Conservation (phyloP, 164 flowering plant species). For the Berberis thunbergii region DNA sequence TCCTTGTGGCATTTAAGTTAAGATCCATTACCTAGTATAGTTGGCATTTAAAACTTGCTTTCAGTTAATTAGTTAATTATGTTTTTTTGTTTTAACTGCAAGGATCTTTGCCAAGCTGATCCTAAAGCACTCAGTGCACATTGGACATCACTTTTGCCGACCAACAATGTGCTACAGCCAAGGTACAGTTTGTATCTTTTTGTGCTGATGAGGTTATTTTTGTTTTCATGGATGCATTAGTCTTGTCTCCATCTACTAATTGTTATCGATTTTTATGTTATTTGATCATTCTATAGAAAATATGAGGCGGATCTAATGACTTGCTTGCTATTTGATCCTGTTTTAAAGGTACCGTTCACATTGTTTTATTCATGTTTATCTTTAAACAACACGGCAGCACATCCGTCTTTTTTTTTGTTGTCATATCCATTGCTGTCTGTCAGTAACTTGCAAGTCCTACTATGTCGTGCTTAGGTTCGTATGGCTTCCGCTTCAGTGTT, state of each 20-base stretch:
- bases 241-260: not conserved
- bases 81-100: constrained; percentile 10
- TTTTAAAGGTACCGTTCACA: constrained; percentile 46
- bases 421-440: not conserved
- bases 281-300: constrained; percentile 42
- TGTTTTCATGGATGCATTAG: not conserved
- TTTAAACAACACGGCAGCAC: not conserved
- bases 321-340: constrained; percentile 87
- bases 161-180: constrained; percentile 64
- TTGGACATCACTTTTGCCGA: constrained; percentile 85
- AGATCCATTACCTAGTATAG: not conserved
- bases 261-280: constrained; percentile 5
- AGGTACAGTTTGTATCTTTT: constrained; percentile 35
- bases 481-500: constrained; percentile 66
- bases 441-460: constrained; percentile 5
- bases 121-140: constrained; percentile 62
- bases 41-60: not conserved
- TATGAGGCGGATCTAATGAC: constrained; percentile 76
- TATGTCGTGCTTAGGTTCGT: constrained; percentile 39
- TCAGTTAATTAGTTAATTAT: not conserved
- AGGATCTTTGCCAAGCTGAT: constrained; percentile 93
- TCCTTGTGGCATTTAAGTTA: not conserved
- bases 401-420: not conserved
- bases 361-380: constrained; percentile 1
- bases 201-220: not conserved